Conservation (phyloP, 768 basidiomycete species). For the Mycena vitilis region DNA sequence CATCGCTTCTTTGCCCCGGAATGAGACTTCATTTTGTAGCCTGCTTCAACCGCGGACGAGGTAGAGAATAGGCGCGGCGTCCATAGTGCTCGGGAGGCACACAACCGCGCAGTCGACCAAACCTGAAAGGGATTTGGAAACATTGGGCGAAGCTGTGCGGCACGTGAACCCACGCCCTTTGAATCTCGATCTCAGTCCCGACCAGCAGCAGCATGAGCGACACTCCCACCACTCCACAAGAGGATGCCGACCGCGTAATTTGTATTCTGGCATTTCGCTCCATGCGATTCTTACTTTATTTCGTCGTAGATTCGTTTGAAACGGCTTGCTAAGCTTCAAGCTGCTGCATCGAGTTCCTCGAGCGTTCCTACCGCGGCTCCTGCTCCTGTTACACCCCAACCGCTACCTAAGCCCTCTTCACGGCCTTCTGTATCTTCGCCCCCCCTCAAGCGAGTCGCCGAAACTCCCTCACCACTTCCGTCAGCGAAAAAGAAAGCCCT, state of each 20-base stretch:
- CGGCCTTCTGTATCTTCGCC: slow-evolving; percentile 42
- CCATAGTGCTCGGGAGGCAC: slow-evolving; percentile 37
- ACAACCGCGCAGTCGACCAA: slow-evolving; percentile 18
- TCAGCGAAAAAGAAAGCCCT: slow-evolving; percentile 63
- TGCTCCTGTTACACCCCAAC: slow-evolving; percentile 40
- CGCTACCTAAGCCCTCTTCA: slow-evolving; percentile 53
- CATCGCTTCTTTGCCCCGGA: slow-evolving; percentile 86
- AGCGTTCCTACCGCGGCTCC: slow-evolving; percentile 47
- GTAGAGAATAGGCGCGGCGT: slow-evolving; percentile 67
- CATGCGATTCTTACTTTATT: slow-evolving; percentile 20
- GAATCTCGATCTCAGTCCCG: not conserved
- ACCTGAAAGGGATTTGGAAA: slow-evolving; percentile 16
- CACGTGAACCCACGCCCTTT: slow-evolving; percentile 4
- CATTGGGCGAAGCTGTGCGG: not conserved
- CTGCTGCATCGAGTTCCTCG: slow-evolving; percentile 50
- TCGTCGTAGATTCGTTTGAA: slow-evolving; percentile 85
- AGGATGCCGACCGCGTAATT: slow-evolving; percentile 85
- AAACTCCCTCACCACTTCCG: slow-evolving; percentile 47
- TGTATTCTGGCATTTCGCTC: not conserved
- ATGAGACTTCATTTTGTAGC: slow-evolving; percentile 86
- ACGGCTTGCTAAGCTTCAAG: slow-evolving; percentile 87
- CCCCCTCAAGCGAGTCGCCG: slow-evolving; percentile 44
- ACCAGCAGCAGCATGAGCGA: slow-evolving; percentile 48
- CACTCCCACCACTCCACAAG: slow-evolving; percentile 64
- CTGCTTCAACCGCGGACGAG: slow-evolving; percentile 62